Base-by-base conservation (phyloP, 305 asterid species). In the Solanum hybrid region DNA sequence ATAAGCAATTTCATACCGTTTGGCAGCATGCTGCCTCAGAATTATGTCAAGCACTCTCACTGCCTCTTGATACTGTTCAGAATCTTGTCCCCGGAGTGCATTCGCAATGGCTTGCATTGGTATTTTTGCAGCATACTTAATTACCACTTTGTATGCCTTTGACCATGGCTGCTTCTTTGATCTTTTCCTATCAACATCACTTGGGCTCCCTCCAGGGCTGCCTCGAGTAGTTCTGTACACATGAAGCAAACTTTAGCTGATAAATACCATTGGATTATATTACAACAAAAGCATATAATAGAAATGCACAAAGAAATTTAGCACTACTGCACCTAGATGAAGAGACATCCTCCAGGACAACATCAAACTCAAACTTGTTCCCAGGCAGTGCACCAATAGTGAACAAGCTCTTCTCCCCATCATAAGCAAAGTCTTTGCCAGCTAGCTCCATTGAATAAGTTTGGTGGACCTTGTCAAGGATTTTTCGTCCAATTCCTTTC, bases 11-110 rank as follows among this genome's bases (percentile, higher is more conserved):
- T 51, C 93, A 88, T 92, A 96, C 97, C 94, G 92, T 89, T 94
- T 92, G 33, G 97, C 95, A 77, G 98, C 98, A 86, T 93, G 92
- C 90, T 96, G 98, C 9, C 98, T 89, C 90, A 96, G 83, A 35
- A 96, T 90, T 69, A 93, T 92, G 89, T 95, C 97, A 1, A 95
- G 90, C 22, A 95, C 97, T 91, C 97, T 91, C 35, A 95, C 95
- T 29, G 98, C 95, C 76, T 95, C 97, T 88, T 95, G 98, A 67
- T 93, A 96, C n/a, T 94, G 93, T 81, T 94, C 97, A 18, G 95
- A 92, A 10, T 95, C 96, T 69, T 90, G 92, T 5, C 98, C 98
- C 2, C 89, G 90, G 2, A 95, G 91, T 4, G 95, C 95, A 90
- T 91, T 89, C 1, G 91, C 93, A 76, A 96, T 95, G 18, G 98